Base-by-base conservation (phyloP, 371 early-diverging fungal species). In the Circinella minor region DNA sequence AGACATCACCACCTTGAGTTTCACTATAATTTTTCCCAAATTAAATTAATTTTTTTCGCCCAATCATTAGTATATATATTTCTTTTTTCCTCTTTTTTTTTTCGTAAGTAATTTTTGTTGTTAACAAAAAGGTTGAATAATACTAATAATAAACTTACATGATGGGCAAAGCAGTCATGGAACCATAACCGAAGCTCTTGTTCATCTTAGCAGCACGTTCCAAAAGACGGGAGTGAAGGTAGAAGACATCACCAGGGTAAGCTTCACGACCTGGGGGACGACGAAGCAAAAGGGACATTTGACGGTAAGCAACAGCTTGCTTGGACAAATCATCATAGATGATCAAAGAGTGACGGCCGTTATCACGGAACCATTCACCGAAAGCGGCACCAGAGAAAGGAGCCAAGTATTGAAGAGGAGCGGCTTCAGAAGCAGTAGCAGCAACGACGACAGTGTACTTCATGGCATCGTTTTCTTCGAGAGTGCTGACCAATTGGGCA, bases 181-280 rank as follows among this genome's bases (percentile, higher is more conserved):
- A 95, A 82, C 96, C 96, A 74, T 89, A 91, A 69, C 95, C 95
- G 79, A 91, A 90, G 79, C 87, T 81, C 88, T 93, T 91, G 93
- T 92, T 95, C 94, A 97, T 93, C 92, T 97, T 97, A 85, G 96
- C 96, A 57, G 97, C 94, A 87, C 97, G 95, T 88, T 97, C 97
- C 71, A 97, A 87, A 70, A 97, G 89, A 88, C 97, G 94, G 72
- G 96, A 96, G 93, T 97, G 96, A 54, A 97, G 90, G 89, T 97
- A 97, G 90, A 96, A 97, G 69, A 97, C 96, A 85, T 97, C 97
- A 90, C 97, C 96, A 74, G 96, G 96, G 90, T 96, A 96, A 72
- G 97, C 97, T 85, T 96, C 97, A 89, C 97, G 95, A 90, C 97
- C 97, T 65, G 97, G 97, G 71, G 96, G 97, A 92, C 97, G 95